A percentile compares a stretch with the other conserved stretches of the same genome.
Evolutionary conservation across 1,284 basidiomycete genomes (phyloP).

Genomic region (Sanghuangporus weigelae): DNA sequence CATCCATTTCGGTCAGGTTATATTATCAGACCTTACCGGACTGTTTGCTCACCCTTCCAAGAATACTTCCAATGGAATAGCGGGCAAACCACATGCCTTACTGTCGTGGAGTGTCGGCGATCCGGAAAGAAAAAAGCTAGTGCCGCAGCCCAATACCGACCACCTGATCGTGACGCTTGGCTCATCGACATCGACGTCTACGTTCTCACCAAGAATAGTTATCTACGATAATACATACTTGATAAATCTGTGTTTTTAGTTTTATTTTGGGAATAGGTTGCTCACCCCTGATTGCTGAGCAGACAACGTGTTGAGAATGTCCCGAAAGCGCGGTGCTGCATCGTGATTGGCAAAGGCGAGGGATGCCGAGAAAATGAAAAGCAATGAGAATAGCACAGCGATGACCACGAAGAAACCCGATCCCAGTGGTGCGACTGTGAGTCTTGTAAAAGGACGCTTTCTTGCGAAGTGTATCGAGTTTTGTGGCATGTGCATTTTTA

Average conservation of each 20-base stretch:
- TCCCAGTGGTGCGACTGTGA: slow-evolving; percentile 32
- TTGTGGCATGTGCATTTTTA: not conserved
- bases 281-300: not conserved
- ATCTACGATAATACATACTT: slow-evolving; percentile 30
- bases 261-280: not conserved
- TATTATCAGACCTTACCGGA: not conserved
- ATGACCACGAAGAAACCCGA: slow-evolving; percentile 37
- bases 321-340: slow-evolving; percentile 37
- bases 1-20: not conserved
- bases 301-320: slow-evolving; percentile 30
- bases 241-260: not conserved
- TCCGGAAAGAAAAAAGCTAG: slow-evolving; percentile 38
- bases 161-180: slow-evolving; percentile 51
- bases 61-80: slow-evolving; percentile 38
- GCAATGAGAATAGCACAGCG: slow-evolving; percentile 34
- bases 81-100: slow-evolving; percentile 41
- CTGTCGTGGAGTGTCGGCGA: slow-evolving; percentile 47
- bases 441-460: not conserved
- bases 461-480: not conserved
- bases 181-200: slow-evolving; percentile 55
- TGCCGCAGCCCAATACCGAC: slow-evolving; percentile 52
- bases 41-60: slow-evolving; percentile 42
- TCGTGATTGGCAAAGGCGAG: slow-evolving; percentile 45
- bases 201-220: slow-evolving; percentile 48
- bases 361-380: slow-evolving; percentile 45